Percentiles rank a stretch among this genome's conserved stretches.
phyloP scores from a whole-genome alignment of 106 monocot genomes.

The Triglochin maritima region DNA sequence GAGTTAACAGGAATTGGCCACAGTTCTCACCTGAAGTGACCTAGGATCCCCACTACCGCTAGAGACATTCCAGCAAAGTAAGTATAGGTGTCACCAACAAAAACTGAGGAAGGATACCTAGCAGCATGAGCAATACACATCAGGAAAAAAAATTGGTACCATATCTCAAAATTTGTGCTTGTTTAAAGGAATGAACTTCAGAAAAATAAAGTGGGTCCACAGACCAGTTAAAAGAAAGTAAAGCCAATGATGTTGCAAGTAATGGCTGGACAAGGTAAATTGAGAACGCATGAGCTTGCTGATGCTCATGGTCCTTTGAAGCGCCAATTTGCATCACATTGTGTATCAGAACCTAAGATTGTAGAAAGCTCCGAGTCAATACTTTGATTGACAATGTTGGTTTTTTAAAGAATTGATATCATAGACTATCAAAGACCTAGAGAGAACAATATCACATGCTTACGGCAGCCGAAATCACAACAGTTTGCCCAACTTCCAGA shows the following conservation, averaged over 20 bases:
- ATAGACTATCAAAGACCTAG: background rate
- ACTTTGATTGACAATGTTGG: background rate
- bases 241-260: conserved; percentile 72
- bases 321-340: conserved; percentile 96
- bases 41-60: conserved; percentile 90
- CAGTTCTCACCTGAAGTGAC: conserved; percentile 73
- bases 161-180: background rate
- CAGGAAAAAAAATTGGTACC: background rate
- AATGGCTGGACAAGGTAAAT: conserved; percentile 73
- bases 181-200: background rate
- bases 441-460: conserved; percentile 14
- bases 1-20: background rate
- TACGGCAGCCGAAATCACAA: conserved; percentile 90
- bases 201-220: background rate
- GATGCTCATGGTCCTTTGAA: conserved; percentile 54
- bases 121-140: background rate
- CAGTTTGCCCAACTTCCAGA: conserved; percentile 87
- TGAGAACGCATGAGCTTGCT: conserved; percentile 94
- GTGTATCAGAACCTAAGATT: conserved; percentile 71
- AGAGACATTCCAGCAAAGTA: conserved; percentile 97
- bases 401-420: background rate
- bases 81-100: conserved; percentile 94
- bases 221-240: conserved; percentile 94
- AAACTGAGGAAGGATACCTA: conserved; percentile 98
- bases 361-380: background rate